Base-by-base conservation (phyloP, 2,329 filamentous ascomycete genomes). In the Botrytis deweyae region DNA sequence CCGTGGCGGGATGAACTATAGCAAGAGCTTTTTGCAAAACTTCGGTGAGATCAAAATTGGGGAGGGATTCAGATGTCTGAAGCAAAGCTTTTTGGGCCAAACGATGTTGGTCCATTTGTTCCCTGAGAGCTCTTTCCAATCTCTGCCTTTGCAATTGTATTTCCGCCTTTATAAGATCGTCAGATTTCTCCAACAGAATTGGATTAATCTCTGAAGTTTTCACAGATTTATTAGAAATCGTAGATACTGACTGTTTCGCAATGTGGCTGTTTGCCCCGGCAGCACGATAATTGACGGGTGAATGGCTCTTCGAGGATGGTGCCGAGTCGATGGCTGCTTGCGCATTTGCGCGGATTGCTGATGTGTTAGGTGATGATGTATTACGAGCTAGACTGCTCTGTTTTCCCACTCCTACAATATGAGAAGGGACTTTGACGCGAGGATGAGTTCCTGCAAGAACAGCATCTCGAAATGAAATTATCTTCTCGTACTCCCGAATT, bases 121-220 rank as follows among this genome's bases (percentile, higher is more conserved):
- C 92, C 82, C 89, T 91, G 78, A 98, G 83, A 52, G 87, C 84
- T 77, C 91, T 90, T 83, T 98, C 96, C 79, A 98, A 85, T 76
- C 92, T 89, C 83, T 95, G 90, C 76, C 95, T 90, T 83, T 94
- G 93, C 76, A 95, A 83, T 81, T 92, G 89, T 75, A 93, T 85
- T 83, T 97, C 94, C 80, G 94, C 93, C 84, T 90, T 92, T 81
- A 96, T 90, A 78, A 97, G 86, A 81, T 93, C 90, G 81, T 94
- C 92, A 78, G 94, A 95, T 83, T 97, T 97, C 80, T 93, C 91
- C 82, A 97, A 87, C 78, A 97, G 87, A 75, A 97, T 90, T 68
- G 94, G 93, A 82, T 97, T 90, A 84, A 96, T 92, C 82, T 91
- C 90, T 75, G 90, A 89, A 10, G 49, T 33, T 76, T 87, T 88